Conservation (phyloP, 805 yeast species). For the Ogataea neopini region DNA sequence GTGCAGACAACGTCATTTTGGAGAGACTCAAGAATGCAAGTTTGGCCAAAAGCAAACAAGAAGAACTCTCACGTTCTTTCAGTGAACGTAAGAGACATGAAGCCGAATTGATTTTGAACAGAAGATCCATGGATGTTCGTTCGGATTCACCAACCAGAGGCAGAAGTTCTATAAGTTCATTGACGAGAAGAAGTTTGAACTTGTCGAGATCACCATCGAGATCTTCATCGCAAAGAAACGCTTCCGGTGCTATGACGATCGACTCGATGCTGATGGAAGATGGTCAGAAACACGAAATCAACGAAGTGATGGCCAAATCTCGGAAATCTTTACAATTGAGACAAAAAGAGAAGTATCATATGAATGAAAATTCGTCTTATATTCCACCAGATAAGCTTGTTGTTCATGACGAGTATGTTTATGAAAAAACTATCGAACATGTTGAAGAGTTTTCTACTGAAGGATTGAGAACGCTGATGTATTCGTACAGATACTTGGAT, state of each 20-base stretch:
- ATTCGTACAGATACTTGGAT: constrained; percentile 74
- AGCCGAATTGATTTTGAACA: constrained; percentile 69
- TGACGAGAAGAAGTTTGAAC: constrained; percentile 29
- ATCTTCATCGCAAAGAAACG: background rate
- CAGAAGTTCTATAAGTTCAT: constrained; percentile 29
- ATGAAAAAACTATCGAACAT: constrained; percentile 85
- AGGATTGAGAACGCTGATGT: constrained; percentile 87
- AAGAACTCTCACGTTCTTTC: constrained; percentile 59
- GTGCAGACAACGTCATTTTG: constrained; percentile 89
- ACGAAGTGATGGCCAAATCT: constrained; percentile 52
- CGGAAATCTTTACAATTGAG: constrained; percentile 59
- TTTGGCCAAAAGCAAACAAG: constrained; percentile 61
- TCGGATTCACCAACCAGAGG: constrained; percentile 28
- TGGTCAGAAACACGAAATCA: constrained; percentile 52
- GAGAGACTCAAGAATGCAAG: constrained; percentile 64
- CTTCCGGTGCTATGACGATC: constrained; percentile 15
- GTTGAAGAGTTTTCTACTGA: constrained; percentile 94
- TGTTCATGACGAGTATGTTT: constrained; percentile 69
- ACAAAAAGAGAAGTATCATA: constrained; percentile 53
- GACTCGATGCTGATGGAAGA: constrained; percentile 34
- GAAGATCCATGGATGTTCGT: constrained; percentile 44
- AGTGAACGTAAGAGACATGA: constrained; percentile 70
- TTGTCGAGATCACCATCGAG: constrained; percentile 33
- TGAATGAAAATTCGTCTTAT: constrained; percentile 37
- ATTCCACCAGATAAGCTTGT: constrained; percentile 58